phyloP scores from a whole-genome alignment of 495 filamentous ascomycete species.

The Astrocystis sublimbata region DNA sequence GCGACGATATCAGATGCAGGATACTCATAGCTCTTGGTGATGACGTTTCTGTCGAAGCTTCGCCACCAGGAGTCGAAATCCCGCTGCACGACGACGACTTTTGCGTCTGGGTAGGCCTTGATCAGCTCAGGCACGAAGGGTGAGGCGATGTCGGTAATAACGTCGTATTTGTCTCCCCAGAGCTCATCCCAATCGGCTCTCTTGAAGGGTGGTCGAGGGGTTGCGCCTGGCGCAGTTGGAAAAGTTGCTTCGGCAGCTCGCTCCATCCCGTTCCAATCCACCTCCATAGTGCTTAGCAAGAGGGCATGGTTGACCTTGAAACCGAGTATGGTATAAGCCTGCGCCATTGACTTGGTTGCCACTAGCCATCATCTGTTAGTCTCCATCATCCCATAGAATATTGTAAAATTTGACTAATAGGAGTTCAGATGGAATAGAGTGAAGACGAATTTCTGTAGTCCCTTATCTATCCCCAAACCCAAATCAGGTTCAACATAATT shows the following conservation, averaged over 20 bases:
- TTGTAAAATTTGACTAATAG: neutral
- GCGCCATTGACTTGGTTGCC: conserved; percentile 25
- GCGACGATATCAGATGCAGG: neutral
- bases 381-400: neutral
- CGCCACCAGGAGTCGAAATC: conserved; percentile 43
- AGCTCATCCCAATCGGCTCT: conserved; percentile 45
- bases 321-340: conserved; percentile 24
- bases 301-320: conserved; percentile 25
- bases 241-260: conserved; percentile 31
- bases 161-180: conserved; percentile 38
- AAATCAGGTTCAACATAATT: neutral
- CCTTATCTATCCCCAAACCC: neutral
- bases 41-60: conserved; percentile 19
- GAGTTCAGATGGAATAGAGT: neutral
- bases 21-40: neutral
- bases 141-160: conserved; percentile 38
- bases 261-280: conserved; percentile 12
- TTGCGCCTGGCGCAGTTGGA: conserved; percentile 12
- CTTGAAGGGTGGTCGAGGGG: conserved; percentile 15
- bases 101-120: conserved; percentile 47
- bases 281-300: neutral
- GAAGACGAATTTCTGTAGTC: neutral
- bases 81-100: conserved; percentile 45
- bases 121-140: conserved; percentile 43
- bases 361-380: neutral